phyloP scores from a whole-genome alignment of 768 basidiomycete species.

The Amanita molliuscula region DNA sequence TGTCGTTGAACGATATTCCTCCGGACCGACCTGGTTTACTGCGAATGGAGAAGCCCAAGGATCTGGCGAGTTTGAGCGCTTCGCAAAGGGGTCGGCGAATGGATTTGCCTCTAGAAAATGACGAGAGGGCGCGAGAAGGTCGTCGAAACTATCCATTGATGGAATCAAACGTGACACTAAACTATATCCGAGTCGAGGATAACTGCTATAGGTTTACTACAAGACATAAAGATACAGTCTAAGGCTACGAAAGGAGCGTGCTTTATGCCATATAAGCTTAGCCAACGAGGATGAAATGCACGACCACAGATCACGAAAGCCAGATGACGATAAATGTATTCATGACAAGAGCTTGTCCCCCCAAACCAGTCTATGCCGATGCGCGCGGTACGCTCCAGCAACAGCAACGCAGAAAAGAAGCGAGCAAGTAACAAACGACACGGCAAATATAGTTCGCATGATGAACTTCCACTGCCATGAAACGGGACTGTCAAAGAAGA shows the following conservation, averaged over 20 bases:
- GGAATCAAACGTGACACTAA: background rate
- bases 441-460: constrained; percentile 49
- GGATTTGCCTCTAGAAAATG: constrained; percentile 63
- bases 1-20: constrained; percentile 15
- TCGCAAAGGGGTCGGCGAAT: constrained; percentile 64
- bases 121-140: constrained; percentile 54
- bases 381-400: constrained; percentile 61
- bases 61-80: constrained; percentile 60
- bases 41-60: constrained; percentile 63
- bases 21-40: constrained; percentile 16
- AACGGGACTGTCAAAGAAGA: constrained; percentile 69
- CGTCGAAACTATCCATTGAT: constrained; percentile 68
- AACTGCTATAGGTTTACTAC: background rate
- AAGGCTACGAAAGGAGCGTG: background rate
- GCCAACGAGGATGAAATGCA: background rate
- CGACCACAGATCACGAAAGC: background rate
- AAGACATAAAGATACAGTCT: constrained; percentile 2
- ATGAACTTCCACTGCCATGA: constrained; percentile 59
- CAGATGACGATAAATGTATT: constrained; percentile 6
- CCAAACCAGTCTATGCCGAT: constrained; percentile 69
- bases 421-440: constrained; percentile 46
- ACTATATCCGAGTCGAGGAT: background rate
- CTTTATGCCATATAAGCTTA: background rate
- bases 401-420: constrained; percentile 53
- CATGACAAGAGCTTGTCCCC: constrained; percentile 70